Evolutionary conservation across 768 basidiomycete genomes (phyloP), one percentile per base, ranked within the genome.

Genomic region (Nidularia pulvinata): DNA sequence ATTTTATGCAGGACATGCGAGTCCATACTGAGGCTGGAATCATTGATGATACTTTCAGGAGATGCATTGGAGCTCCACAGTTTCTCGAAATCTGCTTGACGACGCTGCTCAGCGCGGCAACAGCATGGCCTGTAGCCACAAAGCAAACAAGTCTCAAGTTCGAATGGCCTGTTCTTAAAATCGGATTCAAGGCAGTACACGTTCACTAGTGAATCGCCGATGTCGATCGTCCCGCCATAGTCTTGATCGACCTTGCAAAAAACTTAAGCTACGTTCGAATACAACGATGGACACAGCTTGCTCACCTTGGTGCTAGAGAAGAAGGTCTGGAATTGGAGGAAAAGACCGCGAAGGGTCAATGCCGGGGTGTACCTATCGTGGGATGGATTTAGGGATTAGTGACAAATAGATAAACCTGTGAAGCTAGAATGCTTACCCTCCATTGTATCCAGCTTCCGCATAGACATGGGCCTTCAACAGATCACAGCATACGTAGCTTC

Each of bases 251-350:
- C 60, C 71, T 73, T 44, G 3, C 14, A 22, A 49, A n/a, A 51
- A 35, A 42, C 37, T 42, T 11, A 16, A 42, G 11, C 16, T 4
- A 33, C 34, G n/a, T 51, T 44, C 3, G 30, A 13, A 11, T 16
- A 47, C 25, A 13, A 30, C 25, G 44, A 36, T 34, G 33, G 1
- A 7, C n/a, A 5, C 13, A 22, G 22, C 19, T 19, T 22, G 60
- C 63, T 46, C 33, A 71, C 72, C 57, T 58, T 67, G 30, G 66
- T 69, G 39, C 69, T 72, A 5, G 71, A 73, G 57, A 77, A 76
- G 53, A 77, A 76, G 1, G 75, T 75, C 33, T 76, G 59, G 62
- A 77, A 75, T 48, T 77, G 75, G 30, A 78, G 66, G 58, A 79
- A 78, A 5, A 79, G 63, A 4, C 77, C 77, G 5, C 75, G 70